These are phyloP conservation scores for Colletotrichum tabaci DNA, from an alignment of 2,329 filamentous ascomycete species.

Conservation along the genomic window DNA sequence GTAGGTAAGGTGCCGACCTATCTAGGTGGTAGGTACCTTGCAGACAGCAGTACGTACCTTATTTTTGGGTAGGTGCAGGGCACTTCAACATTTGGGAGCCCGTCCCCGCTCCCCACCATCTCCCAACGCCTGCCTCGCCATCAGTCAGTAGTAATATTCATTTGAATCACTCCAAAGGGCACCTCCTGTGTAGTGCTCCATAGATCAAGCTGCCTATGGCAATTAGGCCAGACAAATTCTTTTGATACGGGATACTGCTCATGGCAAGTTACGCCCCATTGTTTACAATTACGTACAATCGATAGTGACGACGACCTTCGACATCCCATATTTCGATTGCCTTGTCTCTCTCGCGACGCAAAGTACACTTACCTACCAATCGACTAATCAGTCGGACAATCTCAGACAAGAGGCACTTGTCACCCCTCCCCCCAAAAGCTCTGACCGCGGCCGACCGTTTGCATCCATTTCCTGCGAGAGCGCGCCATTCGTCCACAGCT, in stretches of 20 bases:
- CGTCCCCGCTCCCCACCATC: background rate
- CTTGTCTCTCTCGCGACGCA: background rate
- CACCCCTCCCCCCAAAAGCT: background rate
- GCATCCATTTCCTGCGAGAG: background rate
- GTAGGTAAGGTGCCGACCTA: background rate
- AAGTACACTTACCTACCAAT: background rate
- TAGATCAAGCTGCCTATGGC: background rate
- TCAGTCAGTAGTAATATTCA: background rate
- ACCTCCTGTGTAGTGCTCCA: background rate
- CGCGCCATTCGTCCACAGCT: constrained; percentile 3
- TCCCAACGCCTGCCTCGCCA: background rate
- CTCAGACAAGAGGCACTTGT: background rate
- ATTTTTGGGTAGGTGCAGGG: background rate
- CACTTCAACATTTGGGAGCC: background rate
- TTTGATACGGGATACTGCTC: background rate
- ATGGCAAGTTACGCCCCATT: background rate
- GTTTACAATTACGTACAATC: too few species aligned
- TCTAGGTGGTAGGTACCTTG: background rate
- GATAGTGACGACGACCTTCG: background rate
- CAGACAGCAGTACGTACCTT: background rate
- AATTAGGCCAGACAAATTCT: background rate
- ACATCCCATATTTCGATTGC: background rate
- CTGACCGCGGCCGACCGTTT: background rate
- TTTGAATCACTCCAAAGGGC: background rate
- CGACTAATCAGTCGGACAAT: background rate